Conservation (phyloP, 352 stramenopile species). For the Phytophthora litchii region DNA sequence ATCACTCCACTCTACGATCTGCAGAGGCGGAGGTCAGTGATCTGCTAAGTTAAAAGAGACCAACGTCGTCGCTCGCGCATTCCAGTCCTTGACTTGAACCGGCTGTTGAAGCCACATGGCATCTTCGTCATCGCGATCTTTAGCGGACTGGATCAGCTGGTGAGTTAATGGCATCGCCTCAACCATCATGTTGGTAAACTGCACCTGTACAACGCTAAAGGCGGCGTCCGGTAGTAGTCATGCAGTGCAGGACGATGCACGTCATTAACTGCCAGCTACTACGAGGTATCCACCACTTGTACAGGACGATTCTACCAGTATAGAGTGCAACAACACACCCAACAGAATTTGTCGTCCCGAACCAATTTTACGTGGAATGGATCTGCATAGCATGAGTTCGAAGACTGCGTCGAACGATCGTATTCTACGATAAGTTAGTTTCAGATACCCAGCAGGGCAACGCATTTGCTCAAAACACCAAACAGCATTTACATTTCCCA, state of each 20-base stretch:
- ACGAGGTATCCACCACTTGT: constrained; percentile 4
- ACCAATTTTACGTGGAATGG: constrained; percentile 4
- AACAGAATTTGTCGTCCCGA: not conserved
- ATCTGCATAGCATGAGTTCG: not conserved
- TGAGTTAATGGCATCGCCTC: not conserved
- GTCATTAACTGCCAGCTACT: not conserved
- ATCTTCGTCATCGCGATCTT: constrained; percentile 31
- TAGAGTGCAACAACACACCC: not conserved
- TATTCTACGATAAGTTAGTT: no score
- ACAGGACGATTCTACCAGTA: no score
- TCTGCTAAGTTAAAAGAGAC: constrained; percentile 18
- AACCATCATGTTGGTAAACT: no score
- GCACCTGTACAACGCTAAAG: no score
- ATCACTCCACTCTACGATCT: not conserved
- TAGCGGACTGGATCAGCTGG: constrained; percentile 8
- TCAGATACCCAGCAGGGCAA: no score
- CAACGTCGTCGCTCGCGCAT: constrained; percentile 13
- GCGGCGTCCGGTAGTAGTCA: no score
- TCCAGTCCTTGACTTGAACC: constrained; percentile 21
- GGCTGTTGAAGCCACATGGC: constrained; percentile 27
- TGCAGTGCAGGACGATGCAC: no score
- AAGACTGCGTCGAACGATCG: no score
- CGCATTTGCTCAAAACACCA: no score
- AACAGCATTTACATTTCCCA: constrained; percentile 4
- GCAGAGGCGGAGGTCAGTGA: not conserved